Evolutionary conservation across 768 basidiomycete species (phyloP), one percentile per base, ranked within the genome.

Genomic region (Phaeolepiota aurea): DNA sequence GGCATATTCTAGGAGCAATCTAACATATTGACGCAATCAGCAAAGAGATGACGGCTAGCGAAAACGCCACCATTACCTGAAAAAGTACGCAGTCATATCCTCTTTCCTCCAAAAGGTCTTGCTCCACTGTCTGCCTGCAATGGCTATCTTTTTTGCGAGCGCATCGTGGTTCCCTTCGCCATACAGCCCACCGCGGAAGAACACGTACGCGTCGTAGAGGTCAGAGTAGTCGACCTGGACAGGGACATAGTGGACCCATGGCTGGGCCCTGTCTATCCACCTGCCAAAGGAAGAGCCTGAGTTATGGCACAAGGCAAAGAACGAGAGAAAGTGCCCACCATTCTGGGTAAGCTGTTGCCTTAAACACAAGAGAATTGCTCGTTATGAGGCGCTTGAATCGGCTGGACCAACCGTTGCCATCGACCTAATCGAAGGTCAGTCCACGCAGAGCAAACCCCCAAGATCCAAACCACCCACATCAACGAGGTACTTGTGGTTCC

Each of bases 211-310:
- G 42, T 86, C 84, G 54, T 79, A 71, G 7, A 87, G 50, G 54
- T 84, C 81, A 0, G 69, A 64, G 18, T 76, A 72, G 45, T 79
- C 76, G 0, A 77, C 54, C 43, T 75, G 71, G 3, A 83, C 58
- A 3, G 82, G 82, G 0, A 83, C 70, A 48, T 82, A 84, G 51
- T 83, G 81, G 1, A 82, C 71, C 80, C 81, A 83, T 0, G 80
- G 75, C 40, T 69, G 70, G 36, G 74, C 61, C 15, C 76, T 67
- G 28, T 77, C 74, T 9, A 58, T 58, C 48, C 62, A 78, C 75
- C 74, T 75, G 16, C 7, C 16, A 32, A 9, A 32, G 19, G 30
- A 13, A 15, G 21, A 12, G 4, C 19, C 31, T 14, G 20, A 22
- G 12, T 20, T 30, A 14, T 18, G 32, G 16, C 39, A 19, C 10